These are phyloP conservation scores for Albatrellus ellisii DNA, from an alignment of 768 basidiomycete species.

Conservation along the genomic window DNA sequence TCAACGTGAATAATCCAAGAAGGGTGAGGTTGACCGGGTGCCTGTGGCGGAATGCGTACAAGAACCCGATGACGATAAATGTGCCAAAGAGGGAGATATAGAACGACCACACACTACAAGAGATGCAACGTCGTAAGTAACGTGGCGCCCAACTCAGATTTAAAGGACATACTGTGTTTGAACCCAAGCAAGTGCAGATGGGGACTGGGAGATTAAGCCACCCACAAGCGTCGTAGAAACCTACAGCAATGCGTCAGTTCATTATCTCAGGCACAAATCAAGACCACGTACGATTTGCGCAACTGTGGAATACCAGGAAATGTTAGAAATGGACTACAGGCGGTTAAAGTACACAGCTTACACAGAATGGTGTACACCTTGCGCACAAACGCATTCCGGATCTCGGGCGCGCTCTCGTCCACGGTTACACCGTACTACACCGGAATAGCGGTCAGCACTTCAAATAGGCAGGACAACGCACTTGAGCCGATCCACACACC, in stretches of 20 bases:
- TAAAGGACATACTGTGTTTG: conserved; percentile 39
- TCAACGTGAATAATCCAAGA: conserved; percentile 74
- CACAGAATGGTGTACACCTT: conserved; percentile 88
- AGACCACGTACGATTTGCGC: conserved; percentile 51
- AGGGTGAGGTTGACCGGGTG: conserved; percentile 82
- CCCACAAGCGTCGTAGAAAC: conserved; percentile 72
- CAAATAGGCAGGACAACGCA: background rate
- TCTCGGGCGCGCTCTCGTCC: conserved; percentile 61
- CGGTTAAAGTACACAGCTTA: conserved; percentile 25
- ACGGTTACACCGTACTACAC: conserved; percentile 70
- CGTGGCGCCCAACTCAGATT: background rate
- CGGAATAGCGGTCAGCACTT: conserved; percentile 9
- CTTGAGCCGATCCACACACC: conserved; percentile 27
- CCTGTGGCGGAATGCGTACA: conserved; percentile 89
- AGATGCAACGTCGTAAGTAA: background rate
- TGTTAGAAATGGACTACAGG: background rate
- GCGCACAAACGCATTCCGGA: conserved; percentile 77
- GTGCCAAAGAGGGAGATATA: conserved; percentile 71
- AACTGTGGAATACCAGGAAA: conserved; percentile 28
- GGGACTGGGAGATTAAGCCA: conserved; percentile 53
- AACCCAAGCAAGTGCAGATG: conserved; percentile 54
- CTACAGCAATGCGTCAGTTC: conserved; percentile 18
- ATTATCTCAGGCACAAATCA: background rate
- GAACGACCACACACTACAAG: conserved; percentile 58
- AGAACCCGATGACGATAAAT: conserved; percentile 61